Evolutionary conservation across 2,329 filamentous ascomycete genomes (phyloP).

Genomic region (Orbilia quercus): DNA sequence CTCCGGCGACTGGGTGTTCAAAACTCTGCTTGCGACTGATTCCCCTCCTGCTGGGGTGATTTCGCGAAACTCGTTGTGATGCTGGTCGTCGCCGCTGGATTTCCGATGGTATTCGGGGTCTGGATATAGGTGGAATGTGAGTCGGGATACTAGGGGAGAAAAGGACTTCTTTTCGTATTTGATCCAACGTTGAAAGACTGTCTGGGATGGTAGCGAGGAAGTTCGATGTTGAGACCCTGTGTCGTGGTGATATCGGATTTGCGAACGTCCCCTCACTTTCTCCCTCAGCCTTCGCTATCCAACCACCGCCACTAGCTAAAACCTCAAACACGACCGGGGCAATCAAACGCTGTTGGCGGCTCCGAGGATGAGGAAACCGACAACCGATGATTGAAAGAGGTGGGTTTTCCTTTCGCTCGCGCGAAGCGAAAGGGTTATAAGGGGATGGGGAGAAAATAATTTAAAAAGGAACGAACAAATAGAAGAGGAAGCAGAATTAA

Average conservation of each 20-base stretch:
- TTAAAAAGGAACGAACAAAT: conserved; percentile 13
- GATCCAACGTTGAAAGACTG: conserved; percentile 33
- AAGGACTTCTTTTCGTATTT: conserved; percentile 17
- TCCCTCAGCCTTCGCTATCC: conserved; percentile 10
- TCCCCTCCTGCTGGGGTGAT: conserved; percentile 32
- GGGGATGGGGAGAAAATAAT: conserved; percentile 18
- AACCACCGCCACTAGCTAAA: conserved; percentile 22
- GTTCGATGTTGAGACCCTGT: conserved; percentile 2
- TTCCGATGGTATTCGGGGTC: conserved; percentile 17
- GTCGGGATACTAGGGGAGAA: background rate
- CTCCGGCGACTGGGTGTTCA: conserved; percentile 26
- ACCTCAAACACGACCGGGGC: conserved; percentile 22
- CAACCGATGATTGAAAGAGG: conserved; percentile 7
- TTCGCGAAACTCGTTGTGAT: conserved; percentile 22
- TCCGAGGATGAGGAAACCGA: conserved; percentile 3
- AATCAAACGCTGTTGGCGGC: conserved; percentile 17
- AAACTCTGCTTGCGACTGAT: conserved; percentile 20
- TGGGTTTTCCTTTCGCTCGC: conserved; percentile 25
- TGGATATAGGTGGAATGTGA: conserved; percentile 15
- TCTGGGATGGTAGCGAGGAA: background rate
- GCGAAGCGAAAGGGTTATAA: conserved; percentile 28
- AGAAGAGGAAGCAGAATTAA: background rate
- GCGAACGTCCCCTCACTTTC: conserved; percentile 21
- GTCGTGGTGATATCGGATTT: conserved; percentile 2
- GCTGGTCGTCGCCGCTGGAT: conserved; percentile 19